phyloP scores from a whole-genome alignment of 1,139 yeast species.

The Taphrina deformans region DNA sequence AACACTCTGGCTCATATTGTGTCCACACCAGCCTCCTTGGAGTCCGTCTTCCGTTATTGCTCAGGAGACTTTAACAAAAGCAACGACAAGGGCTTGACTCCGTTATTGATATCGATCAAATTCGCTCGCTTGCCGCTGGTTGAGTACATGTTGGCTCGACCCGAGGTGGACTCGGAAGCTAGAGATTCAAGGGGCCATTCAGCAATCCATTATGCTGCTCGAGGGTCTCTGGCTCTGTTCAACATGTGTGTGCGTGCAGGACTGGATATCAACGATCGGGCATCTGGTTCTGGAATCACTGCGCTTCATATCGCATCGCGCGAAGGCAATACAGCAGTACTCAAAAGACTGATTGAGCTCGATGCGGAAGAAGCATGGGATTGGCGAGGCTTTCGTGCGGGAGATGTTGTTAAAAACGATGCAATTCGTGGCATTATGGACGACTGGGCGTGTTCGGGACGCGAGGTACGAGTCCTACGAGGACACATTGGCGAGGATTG shows the following conservation, averaged over 20 bases:
- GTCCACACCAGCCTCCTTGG: conserved; percentile 8
- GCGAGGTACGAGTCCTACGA: conserved; percentile 23
- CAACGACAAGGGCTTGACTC: conserved; percentile 63
- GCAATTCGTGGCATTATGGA: conserved; percentile 54
- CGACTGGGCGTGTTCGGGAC: conserved; percentile 37
- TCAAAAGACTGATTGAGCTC: conserved; percentile 23
- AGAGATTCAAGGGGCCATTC: conserved; percentile 39
- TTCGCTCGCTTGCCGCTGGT: conserved; percentile 67
- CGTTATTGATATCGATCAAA: conserved; percentile 69
- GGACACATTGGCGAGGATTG: conserved; percentile 31
- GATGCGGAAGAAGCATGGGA: conserved; percentile 31
- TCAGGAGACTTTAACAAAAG: conserved; percentile 59
- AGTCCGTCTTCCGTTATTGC: conserved; percentile 42
- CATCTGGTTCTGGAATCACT: conserved; percentile 44
- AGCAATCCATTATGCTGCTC: conserved; percentile 35
- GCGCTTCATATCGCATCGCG: conserved; percentile 39
- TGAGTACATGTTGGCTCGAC: conserved; percentile 43
- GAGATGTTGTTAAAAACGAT: conserved; percentile 55
- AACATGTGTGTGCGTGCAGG: conserved; percentile 25
- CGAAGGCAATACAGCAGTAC: conserved; percentile 26
- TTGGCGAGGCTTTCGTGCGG: conserved; percentile 41
- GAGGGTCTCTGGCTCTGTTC: conserved; percentile 15
- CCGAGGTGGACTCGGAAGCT: conserved; percentile 42
- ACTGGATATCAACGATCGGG: conserved; percentile 40
- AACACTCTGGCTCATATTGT: conserved; percentile 71